A percentile compares a stretch with the other conserved stretches of the same genome.
Evolutionary conservation across 768 basidiomycete genomes (phyloP).

Genomic region (Cubamyces lactineus): DNA sequence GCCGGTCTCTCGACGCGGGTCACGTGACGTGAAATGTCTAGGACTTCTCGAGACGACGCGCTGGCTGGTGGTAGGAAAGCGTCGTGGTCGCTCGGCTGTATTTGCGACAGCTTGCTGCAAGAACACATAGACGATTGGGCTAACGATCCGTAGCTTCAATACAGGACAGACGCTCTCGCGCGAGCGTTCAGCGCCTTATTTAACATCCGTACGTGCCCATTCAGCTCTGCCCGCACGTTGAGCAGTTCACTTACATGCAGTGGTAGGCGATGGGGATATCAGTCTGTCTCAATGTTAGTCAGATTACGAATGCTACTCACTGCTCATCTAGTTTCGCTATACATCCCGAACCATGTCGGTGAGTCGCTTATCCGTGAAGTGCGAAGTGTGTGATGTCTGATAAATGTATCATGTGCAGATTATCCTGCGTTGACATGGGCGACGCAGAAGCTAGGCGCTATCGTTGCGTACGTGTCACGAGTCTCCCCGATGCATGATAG

Average conservation of each 20-base stretch:
- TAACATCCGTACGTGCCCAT: constrained; percentile 9
- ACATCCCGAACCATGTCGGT: constrained; percentile 34
- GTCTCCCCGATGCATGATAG: neutral
- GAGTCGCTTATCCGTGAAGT: too few species aligned
- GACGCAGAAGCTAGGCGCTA: constrained; percentile 19
- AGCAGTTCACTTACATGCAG: too few species aligned
- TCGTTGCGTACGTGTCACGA: constrained; percentile 18
- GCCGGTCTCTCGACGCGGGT: too few species aligned
- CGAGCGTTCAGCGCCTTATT: constrained; percentile 4
- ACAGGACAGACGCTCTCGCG: constrained; percentile 11
- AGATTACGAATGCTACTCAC: neutral
- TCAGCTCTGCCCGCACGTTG: too few species aligned
- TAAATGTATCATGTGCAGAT: constrained; percentile 15
- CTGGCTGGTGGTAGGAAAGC: too few species aligned
- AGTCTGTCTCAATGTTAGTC: neutral
- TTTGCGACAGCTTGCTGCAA: too few species aligned
- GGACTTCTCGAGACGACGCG: too few species aligned
- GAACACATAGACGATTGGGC: neutral
- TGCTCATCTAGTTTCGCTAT: constrained; percentile 3
- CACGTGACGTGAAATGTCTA: too few species aligned
- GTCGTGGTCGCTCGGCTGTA: neutral
- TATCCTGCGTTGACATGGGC: constrained; percentile 20
- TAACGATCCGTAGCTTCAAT: constrained; percentile 1
- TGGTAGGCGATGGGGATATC: constrained; percentile 8
- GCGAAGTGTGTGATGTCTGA: too few species aligned